Evolutionary conservation across 1,139 yeast genomes (phyloP), one percentile per base, ranked within the genome.

Genomic region (Kurtzmaniella quercitrusa): DNA sequence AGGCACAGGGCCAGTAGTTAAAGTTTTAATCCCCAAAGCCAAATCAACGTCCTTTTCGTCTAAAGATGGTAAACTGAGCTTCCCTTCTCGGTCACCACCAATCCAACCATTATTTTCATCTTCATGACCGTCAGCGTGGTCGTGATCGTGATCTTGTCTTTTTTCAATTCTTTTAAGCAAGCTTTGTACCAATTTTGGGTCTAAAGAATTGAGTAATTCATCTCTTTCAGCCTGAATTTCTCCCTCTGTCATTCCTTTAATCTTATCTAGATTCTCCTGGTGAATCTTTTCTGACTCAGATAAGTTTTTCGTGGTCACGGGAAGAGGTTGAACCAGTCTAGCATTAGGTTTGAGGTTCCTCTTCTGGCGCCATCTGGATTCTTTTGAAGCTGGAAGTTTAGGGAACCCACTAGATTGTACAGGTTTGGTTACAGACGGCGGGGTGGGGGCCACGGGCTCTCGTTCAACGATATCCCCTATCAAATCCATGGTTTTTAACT

Each of bases 381-480:
- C 55, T 48, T 55, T 59, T 46, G 53, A 54, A 41, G 49, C 51
- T 60, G 49, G 38, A 49, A 59, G 11, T 53, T 61, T 17, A 70
- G 82, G 82, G 50, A 76, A 78, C 33, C 82, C 82, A 37, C 57
- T 46, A 38, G 49, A 48, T 6, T 39, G 41, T 38, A 23, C 43
- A 25, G 48, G 51, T 7, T 51, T 50, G 1, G 46, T 46, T 9
- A 60, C 56, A 3, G 51, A 58, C 12, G 74, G 73, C 14, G 57
- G 64, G 38, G 57, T 58, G 0, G 75, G 73, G 2, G 65, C 63
- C 17, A 53, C 65, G 1, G 68, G 67, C 33, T 82, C 84, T 47
- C 75, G 81, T 60, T 86, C 95, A 8, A 86, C 81, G 38, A 87
- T 85, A 46, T 87, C 95, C 9, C 89, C 88, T 16, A 85, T 66